phyloP scores from a whole-genome alignment of 2,329 filamentous ascomycete genomes.

The Xylariaceae sp. region DNA sequence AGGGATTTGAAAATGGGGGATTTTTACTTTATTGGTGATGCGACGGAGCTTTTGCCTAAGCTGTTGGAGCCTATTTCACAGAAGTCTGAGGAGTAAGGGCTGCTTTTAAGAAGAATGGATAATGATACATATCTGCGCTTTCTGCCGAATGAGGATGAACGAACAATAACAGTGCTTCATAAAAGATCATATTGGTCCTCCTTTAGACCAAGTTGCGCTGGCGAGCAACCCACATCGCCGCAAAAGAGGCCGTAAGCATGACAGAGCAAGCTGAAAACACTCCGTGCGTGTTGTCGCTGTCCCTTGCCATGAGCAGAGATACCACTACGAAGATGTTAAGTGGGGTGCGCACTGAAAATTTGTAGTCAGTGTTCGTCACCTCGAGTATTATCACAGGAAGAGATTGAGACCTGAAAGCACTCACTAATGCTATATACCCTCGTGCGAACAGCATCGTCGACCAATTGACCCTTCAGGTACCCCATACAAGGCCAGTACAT shows the following conservation, averaged over 20 bases:
- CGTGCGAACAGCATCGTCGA: constrained; percentile 49
- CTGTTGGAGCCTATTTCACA: constrained; percentile 25
- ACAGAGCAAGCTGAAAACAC: constrained; percentile 27
- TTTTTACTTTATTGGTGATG: constrained; percentile 51
- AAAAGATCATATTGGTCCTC: neutral
- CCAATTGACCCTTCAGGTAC: constrained; percentile 42
- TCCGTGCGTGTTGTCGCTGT: constrained; percentile 24
- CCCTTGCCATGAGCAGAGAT: constrained; percentile 42
- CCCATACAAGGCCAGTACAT: constrained; percentile 55
- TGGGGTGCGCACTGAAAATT: constrained; percentile 44
- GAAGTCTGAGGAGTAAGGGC: neutral
- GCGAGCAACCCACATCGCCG: constrained; percentile 23
- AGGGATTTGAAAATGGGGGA: constrained; percentile 40
- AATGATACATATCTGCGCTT: no score
- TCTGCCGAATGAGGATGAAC: no score
- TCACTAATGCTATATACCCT: constrained; percentile 48
- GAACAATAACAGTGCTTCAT: neutral
- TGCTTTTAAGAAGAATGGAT: neutral
- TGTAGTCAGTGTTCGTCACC: no score
- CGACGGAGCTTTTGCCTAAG: constrained; percentile 44
- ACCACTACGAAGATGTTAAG: constrained; percentile 39
- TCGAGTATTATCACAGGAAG: no score
- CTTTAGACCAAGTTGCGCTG: constrained; percentile 20
- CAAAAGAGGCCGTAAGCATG: constrained; percentile 25
- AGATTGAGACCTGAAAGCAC: no score